Evolutionary conservation across 345 rosid genomes (phyloP).

Genomic region (Eucalyptus rudis): DNA sequence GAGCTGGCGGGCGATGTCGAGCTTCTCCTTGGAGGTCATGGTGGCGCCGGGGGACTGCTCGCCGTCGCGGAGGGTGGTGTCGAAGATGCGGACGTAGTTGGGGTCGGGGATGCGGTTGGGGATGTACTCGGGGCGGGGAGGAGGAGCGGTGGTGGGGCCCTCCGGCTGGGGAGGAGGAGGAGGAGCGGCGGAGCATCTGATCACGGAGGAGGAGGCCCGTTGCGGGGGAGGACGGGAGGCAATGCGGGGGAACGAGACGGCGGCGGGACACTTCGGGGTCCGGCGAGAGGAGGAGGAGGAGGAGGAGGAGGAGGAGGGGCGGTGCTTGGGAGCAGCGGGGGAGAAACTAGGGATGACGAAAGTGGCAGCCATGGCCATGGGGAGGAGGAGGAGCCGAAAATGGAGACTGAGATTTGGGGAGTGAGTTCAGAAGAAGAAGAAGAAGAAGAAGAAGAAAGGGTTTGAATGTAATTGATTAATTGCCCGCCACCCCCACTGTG

Average conservation of each 20-base stretch:
- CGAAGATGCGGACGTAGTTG: slow-evolving; percentile 74
- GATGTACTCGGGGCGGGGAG: slow-evolving; percentile 49
- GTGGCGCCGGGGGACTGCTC: slow-evolving; percentile 99
- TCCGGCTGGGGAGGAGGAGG: no score
- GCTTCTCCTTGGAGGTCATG: slow-evolving; percentile 78
- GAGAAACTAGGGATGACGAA: background rate
- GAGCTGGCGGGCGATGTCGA: slow-evolving; percentile 80
- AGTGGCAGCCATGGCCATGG: background rate
- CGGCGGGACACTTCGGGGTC: background rate
- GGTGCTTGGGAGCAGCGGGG: slow-evolving; percentile 1
- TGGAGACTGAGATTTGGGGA: background rate
- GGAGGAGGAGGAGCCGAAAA: background rate
- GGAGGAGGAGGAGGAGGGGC: background rate
- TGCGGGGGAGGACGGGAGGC: slow-evolving; percentile 11
- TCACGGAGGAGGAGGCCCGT: background rate
- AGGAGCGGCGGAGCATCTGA: slow-evolving; percentile 2
- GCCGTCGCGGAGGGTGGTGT: slow-evolving; percentile 98
- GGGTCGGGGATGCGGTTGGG: slow-evolving; percentile 71
- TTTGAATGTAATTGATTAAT: no score
- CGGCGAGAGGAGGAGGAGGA: background rate
- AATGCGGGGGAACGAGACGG: slow-evolving; percentile 25
- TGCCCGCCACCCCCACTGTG: background rate
- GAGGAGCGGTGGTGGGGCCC: background rate
- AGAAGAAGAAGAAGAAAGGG: no score
- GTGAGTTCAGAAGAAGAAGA: background rate